Evolutionary conservation across 2,329 filamentous ascomycete species (phyloP).

Genomic region (Sporothrix phasma): DNA sequence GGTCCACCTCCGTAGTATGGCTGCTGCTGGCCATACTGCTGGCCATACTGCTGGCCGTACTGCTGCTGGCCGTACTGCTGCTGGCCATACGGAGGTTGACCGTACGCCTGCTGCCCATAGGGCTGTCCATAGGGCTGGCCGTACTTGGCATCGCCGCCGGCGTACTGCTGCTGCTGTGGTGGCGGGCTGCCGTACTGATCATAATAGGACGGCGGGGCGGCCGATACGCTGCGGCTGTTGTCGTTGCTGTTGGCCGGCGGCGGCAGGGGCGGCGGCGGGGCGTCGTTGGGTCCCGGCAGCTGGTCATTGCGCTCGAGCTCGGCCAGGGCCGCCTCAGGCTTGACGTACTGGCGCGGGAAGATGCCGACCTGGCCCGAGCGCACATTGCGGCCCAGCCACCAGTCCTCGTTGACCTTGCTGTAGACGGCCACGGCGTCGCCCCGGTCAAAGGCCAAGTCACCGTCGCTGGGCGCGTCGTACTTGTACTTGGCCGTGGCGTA

Average conservation of each 20-base stretch:
- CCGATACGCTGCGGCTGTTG: conserved; percentile 20
- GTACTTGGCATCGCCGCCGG: background rate
- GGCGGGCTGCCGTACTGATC: conserved; percentile 9
- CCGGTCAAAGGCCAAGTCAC: conserved; percentile 70
- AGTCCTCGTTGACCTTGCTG: conserved; percentile 94
- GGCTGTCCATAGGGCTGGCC: background rate
- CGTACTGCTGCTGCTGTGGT: background rate
- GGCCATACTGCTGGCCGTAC: conserved; percentile 15
- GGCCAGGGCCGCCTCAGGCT: conserved; percentile 42
- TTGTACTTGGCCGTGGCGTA: conserved; percentile 74
- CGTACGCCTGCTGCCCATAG: conserved; percentile 7
- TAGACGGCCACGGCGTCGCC: conserved; percentile 72
- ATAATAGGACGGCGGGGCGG: conserved; percentile 14
- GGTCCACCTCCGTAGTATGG: conserved; percentile 31
- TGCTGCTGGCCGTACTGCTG: conserved; percentile 17
- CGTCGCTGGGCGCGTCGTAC: conserved; percentile 68
- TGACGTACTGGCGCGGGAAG: conserved; percentile 86
- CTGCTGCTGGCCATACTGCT: conserved; percentile 26
- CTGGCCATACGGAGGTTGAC: conserved; percentile 21
- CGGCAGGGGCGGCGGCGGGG: conserved; percentile 23
- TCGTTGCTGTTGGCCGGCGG: background rate
- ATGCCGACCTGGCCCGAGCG: conserved; percentile 81
- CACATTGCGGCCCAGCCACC: conserved; percentile 86
- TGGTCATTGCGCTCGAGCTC: conserved; percentile 16
- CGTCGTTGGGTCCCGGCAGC: conserved; percentile 19